Evolutionary conservation across 495 filamentous ascomycete species (phyloP).

Genomic region (Filosporella fistucella): DNA sequence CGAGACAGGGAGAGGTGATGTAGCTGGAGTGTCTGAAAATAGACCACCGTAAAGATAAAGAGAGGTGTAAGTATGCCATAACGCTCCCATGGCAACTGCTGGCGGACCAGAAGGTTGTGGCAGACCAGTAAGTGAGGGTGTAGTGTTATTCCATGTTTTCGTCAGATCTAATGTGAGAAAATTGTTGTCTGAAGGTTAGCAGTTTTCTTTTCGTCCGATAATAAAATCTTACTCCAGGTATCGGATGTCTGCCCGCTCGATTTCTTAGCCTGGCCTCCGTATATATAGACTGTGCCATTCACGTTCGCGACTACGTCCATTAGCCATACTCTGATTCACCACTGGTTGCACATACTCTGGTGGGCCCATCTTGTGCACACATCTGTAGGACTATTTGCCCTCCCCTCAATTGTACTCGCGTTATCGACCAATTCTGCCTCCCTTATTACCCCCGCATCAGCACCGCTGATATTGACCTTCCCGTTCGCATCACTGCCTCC

Average conservation of each 20-base stretch:
- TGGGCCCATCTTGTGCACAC: slow-evolving; percentile 66
- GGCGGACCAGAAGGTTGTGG: slow-evolving; percentile 64
- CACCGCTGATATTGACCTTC: slow-evolving; percentile 27
- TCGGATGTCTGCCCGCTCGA: slow-evolving; percentile 45
- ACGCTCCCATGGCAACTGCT: slow-evolving; percentile 61
- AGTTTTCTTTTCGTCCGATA: background rate
- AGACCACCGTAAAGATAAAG: slow-evolving; percentile 71
- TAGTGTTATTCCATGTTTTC: slow-evolving; percentile 59
- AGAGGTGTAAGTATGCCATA: slow-evolving; percentile 65
- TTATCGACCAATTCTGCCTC: slow-evolving; percentile 19
- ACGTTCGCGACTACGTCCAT: slow-evolving; percentile 30
- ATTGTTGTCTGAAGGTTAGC: slow-evolving; percentile 55
- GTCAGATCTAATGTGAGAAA: slow-evolving; percentile 64
- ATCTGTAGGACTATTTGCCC: slow-evolving; percentile 43
- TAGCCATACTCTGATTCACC: background rate
- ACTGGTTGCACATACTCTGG: slow-evolving; percentile 61
- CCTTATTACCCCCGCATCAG: slow-evolving; percentile 40
- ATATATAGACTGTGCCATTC: slow-evolving; percentile 72
- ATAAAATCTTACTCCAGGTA: slow-evolving; percentile 56
- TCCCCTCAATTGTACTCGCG: slow-evolving; percentile 26
- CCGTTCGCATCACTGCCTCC: slow-evolving; percentile 27
- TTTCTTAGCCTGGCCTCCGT: slow-evolving; percentile 59
- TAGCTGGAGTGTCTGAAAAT: slow-evolving; percentile 54
- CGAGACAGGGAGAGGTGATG: slow-evolving; percentile 46
- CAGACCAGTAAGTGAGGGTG: slow-evolving; percentile 56